Percentiles rank a stretch among this genome's conserved stretches.
phyloP scores from a whole-genome alignment of 805 yeast genomes.

The Yarrowia osloensis region DNA sequence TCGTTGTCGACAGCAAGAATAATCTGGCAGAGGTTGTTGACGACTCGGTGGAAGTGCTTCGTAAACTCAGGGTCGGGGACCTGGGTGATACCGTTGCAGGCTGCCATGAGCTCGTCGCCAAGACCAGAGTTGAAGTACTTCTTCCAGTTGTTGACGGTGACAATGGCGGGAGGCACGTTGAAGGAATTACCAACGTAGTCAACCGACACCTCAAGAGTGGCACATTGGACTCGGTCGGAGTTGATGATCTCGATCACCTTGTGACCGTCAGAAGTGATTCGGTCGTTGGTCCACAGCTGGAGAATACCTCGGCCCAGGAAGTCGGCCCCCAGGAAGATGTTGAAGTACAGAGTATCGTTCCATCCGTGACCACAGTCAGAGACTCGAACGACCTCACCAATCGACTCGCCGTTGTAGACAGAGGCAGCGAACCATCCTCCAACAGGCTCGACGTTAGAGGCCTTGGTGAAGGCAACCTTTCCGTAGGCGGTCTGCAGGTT shows the following conservation, averaged over 20 bases:
- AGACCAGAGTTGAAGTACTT: conserved; percentile 33
- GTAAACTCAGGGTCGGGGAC: conserved; percentile 26
- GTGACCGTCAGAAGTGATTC: conserved; percentile 18
- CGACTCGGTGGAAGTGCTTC: conserved; percentile 12
- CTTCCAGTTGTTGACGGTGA: conserved; percentile 57
- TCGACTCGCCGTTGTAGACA: conserved; percentile 66
- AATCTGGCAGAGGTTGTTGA: conserved; percentile 27
- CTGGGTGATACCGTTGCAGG: conserved; percentile 8
- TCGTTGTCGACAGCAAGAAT: conserved; percentile 15
- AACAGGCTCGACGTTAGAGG: conserved; percentile 58
- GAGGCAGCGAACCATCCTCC: conserved; percentile 71
- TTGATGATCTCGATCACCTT: conserved; percentile 13
- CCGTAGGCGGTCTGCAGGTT: conserved; percentile 57
- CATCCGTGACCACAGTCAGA: conserved; percentile 52
- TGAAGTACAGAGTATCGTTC: conserved; percentile 56
- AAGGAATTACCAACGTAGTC: conserved; percentile 69
- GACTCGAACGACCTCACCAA: conserved; percentile 71
- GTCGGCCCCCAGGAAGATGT: conserved; percentile 64
- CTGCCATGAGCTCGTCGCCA: conserved; percentile 20
- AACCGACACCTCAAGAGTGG: conserved; percentile 53
- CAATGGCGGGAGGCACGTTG: conserved; percentile 51
- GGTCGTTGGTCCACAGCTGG: conserved; percentile 40
- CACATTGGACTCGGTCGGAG: conserved; percentile 46
- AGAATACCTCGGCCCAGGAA: conserved; percentile 61
- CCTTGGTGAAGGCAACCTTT: conserved; percentile 60